These are phyloP conservation scores for Cucurbita moschata DNA, from an alignment of 306 rosid species.

Conservation along the genomic window DNA sequence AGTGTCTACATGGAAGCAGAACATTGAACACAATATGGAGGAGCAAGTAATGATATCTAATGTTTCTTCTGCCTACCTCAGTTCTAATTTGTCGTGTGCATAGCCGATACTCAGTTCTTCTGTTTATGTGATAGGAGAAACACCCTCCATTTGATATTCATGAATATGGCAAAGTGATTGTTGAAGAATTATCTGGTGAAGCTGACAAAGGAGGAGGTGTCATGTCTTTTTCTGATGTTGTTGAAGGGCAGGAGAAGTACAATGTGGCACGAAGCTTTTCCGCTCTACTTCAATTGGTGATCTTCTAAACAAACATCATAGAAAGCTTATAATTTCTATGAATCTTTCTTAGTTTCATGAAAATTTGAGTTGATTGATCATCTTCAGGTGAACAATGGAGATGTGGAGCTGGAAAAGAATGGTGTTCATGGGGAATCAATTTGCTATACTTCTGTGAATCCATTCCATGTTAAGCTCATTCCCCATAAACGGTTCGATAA, in stretches of 20 bases:
- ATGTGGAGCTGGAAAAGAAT: slow-evolving; percentile 45
- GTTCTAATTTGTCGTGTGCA: neutral
- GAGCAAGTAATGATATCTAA: slow-evolving; percentile 51
- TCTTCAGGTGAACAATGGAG: slow-evolving; percentile 81
- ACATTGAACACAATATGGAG: slow-evolving; percentile 68
- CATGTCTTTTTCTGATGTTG: slow-evolving; percentile 52
- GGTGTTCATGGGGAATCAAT: slow-evolving; percentile 27
- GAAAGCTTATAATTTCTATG: neutral
- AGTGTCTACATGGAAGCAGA: slow-evolving; percentile 86
- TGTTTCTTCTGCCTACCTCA: neutral
- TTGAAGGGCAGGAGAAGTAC: slow-evolving; percentile 51
- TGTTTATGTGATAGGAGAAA: slow-evolving; percentile 35
- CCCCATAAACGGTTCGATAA: slow-evolving; percentile 21
- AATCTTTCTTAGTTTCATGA: neutral
- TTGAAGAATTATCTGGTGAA: slow-evolving; percentile 49
- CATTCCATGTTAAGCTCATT: slow-evolving; percentile 57
- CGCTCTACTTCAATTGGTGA: slow-evolving; percentile 87
- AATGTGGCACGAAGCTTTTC: slow-evolving; percentile 81
- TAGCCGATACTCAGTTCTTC: neutral
- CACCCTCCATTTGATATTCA: slow-evolving; percentile 75
- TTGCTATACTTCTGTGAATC: slow-evolving; percentile 43
- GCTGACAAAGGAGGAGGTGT: slow-evolving; percentile 18
- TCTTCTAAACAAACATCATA: neutral
- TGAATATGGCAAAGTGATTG: slow-evolving; percentile 52
- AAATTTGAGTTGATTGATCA: neutral